Conservation (phyloP, 805 yeast species). For the Myxozyma vanderwaltii region DNA sequence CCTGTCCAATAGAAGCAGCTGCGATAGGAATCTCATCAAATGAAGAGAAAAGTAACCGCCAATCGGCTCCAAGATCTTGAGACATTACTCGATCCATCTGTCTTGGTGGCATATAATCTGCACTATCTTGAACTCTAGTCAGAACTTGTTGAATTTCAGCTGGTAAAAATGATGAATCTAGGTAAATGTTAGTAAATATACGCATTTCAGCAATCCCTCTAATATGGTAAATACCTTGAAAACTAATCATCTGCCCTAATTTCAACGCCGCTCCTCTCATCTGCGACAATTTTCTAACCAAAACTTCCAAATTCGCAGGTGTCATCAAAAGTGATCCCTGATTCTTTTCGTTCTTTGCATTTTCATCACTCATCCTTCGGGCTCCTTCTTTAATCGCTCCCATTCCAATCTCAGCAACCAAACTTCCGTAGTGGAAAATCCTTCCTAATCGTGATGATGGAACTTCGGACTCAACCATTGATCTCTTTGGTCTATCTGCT, state of each 20-base stretch:
- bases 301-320: constrained; percentile 80
- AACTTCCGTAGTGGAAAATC: constrained; percentile 85
- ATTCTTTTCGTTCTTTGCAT: constrained; percentile 20
- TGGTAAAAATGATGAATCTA: constrained; percentile 49
- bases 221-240: constrained; percentile 53
- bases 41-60: constrained; percentile 71
- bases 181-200: neutral
- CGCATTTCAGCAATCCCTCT: too few species aligned
- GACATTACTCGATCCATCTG: constrained; percentile 79
- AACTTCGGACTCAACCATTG: constrained; percentile 55
- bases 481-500: neutral
- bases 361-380: constrained; percentile 56
- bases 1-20: constrained; percentile 97
- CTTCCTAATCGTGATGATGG: constrained; percentile 88
- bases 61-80: constrained; percentile 71
- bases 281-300: constrained; percentile 82
- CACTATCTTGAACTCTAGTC: constrained; percentile 85
- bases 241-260: constrained; percentile 94
- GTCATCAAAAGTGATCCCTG: constrained; percentile 66
- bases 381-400: constrained; percentile 81
- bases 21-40: constrained; percentile 92
- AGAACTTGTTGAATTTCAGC: constrained; percentile 79
- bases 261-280: constrained; percentile 99
- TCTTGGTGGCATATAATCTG: constrained; percentile 94
- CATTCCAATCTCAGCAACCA: constrained; percentile 88